phyloP scores from a whole-genome alignment of 129 eudicot genomes.

The Deinandra increscens region DNA sequence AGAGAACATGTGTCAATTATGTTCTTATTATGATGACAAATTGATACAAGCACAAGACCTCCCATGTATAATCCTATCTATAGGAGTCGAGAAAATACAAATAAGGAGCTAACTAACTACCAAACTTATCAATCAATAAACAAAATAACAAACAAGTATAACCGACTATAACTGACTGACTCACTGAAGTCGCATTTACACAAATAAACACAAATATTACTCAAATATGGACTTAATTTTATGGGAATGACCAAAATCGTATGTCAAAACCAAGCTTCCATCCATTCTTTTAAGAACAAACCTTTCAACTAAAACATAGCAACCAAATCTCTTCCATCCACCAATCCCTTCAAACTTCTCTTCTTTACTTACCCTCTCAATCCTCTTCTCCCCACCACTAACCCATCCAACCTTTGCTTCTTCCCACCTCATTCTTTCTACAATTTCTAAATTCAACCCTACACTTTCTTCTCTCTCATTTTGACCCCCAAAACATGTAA shows the following conservation, averaged over 20 bases:
- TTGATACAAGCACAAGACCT: too few relatives aligned
- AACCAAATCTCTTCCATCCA: conserved; percentile 53
- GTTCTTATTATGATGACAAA: too few relatives aligned
- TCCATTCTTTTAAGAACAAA: conserved; percentile 74
- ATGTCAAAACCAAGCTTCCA: conserved; percentile 59
- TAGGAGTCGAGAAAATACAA: too few relatives aligned
- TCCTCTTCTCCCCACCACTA: conserved; percentile 35
- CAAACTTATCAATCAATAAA: too few relatives aligned
- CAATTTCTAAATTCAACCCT: conserved; percentile 47
- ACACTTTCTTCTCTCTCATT: conserved; percentile 32
- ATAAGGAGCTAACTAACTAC: too few relatives aligned
- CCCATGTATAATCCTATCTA: too few relatives aligned
- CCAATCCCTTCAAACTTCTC: conserved; percentile 41
- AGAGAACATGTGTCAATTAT: too few relatives aligned
- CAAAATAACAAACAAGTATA: too few relatives aligned
- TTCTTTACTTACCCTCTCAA: conserved; percentile 39
- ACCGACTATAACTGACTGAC: too few relatives aligned
- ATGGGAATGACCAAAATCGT: conserved; percentile 49
- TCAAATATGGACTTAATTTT: conserved; percentile 48
- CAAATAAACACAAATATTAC: conserved; percentile 10
- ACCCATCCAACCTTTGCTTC: conserved; percentile 70
- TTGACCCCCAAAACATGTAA: conserved; percentile 11
- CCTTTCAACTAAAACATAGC: conserved; percentile 76
- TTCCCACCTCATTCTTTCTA: conserved; percentile 61
- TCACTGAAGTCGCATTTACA: too few relatives aligned